These are phyloP conservation scores for Brasenia schreberi DNA, from an alignment of 164 flowering plant species.

Conservation along the genomic window DNA sequence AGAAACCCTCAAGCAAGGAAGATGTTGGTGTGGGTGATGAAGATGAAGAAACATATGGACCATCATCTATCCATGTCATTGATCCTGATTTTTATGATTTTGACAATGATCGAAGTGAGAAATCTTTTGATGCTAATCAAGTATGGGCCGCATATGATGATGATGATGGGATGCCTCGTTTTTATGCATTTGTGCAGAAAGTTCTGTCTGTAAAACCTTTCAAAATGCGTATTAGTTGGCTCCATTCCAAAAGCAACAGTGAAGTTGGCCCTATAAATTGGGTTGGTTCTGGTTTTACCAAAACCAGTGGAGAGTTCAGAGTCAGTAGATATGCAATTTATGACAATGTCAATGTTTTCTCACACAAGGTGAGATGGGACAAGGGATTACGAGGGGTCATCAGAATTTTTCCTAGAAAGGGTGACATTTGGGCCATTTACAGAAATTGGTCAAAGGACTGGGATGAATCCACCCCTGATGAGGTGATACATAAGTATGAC, in stretches of 20 bases:
- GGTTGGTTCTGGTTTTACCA: constrained; percentile 54
- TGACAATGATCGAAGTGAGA: constrained; percentile 51
- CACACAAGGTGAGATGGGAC: constrained; percentile 52
- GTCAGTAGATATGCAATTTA: constrained; percentile 32
- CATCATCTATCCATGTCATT: constrained; percentile 39
- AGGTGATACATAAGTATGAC: constrained; percentile 55
- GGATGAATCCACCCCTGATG: constrained; percentile 53
- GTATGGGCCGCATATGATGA: constrained; percentile 78
- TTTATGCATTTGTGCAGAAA: constrained; percentile 48
- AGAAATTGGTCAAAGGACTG: constrained; percentile 68
- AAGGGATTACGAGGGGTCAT: constrained; percentile 41
- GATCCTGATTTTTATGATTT: constrained; percentile 67
- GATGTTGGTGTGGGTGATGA: constrained; percentile 6
- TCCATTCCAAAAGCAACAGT: constrained; percentile 43
- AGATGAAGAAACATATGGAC: constrained; percentile 14
- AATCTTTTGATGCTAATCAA: constrained; percentile 45
- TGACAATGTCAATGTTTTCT: constrained; percentile 46
- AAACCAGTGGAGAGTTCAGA: constrained; percentile 70
- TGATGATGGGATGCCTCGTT: constrained; percentile 79
- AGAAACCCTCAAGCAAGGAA: not conserved
- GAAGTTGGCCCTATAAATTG: constrained; percentile 53
- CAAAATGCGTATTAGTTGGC: constrained; percentile 58
- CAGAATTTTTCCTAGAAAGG: constrained; percentile 42
- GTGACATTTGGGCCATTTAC: constrained; percentile 81
- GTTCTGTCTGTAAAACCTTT: constrained; percentile 53